A percentile compares a stretch with the other conserved stretches of the same genome.
These are phyloP conservation scores for Purshia tridentata DNA, from an alignment of 306 rosid species.

Conservation along the genomic window DNA sequence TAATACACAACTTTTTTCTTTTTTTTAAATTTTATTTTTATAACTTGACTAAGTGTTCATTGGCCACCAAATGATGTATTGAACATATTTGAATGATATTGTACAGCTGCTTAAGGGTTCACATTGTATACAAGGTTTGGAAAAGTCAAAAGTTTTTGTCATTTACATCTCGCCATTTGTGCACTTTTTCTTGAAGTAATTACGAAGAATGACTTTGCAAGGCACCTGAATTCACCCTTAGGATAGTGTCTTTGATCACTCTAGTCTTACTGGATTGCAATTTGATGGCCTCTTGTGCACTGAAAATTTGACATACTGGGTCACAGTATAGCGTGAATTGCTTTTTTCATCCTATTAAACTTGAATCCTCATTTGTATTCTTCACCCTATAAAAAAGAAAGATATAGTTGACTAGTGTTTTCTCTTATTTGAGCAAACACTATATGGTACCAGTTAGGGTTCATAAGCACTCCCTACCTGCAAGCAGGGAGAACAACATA, in stretches of 20 bases:
- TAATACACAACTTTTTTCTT: conserved; percentile 20
- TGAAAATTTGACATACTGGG: too few species aligned
- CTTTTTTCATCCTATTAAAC: too few species aligned
- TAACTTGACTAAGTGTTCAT: conserved; percentile 15
- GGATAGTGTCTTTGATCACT: too few species aligned
- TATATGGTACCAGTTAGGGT: conserved; percentile 45
- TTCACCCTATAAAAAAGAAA: background rate
- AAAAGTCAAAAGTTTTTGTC: background rate
- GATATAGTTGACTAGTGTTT: conserved; percentile 22
- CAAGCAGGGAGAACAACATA: conserved; percentile 58
- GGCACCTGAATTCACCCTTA: too few species aligned
- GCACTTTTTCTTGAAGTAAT: background rate
- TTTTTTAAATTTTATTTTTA: conserved; percentile 25
- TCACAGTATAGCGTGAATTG: too few species aligned
- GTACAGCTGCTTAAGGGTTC: conserved; percentile 24
- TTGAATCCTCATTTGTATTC: background rate
- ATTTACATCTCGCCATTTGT: background rate
- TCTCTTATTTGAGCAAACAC: conserved; percentile 28
- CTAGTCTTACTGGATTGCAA: too few species aligned
- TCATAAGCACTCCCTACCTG: conserved; percentile 34
- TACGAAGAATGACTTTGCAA: too few species aligned
- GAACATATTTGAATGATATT: conserved; percentile 17
- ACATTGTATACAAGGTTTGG: background rate
- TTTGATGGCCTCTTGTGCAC: too few species aligned
- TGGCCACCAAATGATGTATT: conserved; percentile 33